These are phyloP conservation scores for Spathaspora sp. DNA, from an alignment of 805 yeast genomes.

Conservation along the genomic window DNA sequence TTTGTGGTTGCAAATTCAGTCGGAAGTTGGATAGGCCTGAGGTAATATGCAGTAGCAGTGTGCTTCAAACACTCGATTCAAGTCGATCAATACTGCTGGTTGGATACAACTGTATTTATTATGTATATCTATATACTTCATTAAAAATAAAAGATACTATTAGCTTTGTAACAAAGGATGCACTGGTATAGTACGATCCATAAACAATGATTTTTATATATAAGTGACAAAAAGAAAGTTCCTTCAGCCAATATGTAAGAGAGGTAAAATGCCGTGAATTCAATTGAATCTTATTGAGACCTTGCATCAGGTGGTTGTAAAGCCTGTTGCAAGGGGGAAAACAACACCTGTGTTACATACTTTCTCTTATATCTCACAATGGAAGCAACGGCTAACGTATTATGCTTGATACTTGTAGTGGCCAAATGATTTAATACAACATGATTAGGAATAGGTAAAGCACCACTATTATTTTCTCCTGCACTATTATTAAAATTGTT, in stretches of 20 bases:
- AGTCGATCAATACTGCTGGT: not conserved
- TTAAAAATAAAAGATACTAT: too few species aligned
- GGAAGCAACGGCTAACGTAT: slow-evolving; percentile 89
- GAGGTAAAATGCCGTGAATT: not conserved
- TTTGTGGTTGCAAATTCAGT: not conserved
- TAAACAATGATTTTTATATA: not conserved
- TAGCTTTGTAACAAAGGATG: not conserved
- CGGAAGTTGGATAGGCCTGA: too few species aligned
- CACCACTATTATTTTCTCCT: slow-evolving; percentile 80
- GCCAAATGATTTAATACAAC: slow-evolving; percentile 92
- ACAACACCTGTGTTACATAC: slow-evolving; percentile 87
- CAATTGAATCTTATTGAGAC: not conserved
- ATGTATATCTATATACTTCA: too few species aligned
- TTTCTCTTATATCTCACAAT: slow-evolving; percentile 84
- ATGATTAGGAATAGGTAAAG: slow-evolving; percentile 90
- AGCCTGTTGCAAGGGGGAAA: slow-evolving; percentile 71
- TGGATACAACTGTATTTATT: not conserved
- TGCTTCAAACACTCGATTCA: not conserved
- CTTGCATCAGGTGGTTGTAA: not conserved
- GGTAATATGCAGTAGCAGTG: too few species aligned
- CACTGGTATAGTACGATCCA: not conserved
- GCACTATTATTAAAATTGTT: slow-evolving; percentile 62
- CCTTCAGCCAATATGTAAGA: not conserved
- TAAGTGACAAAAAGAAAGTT: not conserved
- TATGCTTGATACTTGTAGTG: slow-evolving; percentile 92